A percentile compares a stretch with the other conserved stretches of the same genome.
Conservation (phyloP, 1,284 basidiomycete species). For the Trichosporon coremiiforme region DNA sequence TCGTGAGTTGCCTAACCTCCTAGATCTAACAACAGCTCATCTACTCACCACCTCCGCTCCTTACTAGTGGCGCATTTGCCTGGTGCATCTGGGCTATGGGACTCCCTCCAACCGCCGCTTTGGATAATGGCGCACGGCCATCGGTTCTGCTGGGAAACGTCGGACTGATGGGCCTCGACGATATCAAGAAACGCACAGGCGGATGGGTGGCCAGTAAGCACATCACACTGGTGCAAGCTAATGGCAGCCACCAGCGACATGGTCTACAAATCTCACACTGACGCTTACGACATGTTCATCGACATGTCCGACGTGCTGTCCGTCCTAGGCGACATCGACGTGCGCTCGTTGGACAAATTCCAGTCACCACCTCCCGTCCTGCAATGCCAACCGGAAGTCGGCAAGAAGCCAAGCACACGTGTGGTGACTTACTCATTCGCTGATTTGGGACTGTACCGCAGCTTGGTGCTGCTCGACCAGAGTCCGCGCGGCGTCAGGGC, state of each 20-base stretch:
- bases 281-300: constrained; percentile 49
- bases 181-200: constrained; percentile 38
- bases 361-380: constrained; percentile 21
- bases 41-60: constrained; percentile 49
- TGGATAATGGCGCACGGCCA: constrained; percentile 26
- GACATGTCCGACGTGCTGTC: constrained; percentile 43
- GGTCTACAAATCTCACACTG: constrained; percentile 46
- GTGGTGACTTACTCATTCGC: constrained; percentile 43
- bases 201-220: constrained; percentile 52
- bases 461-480: constrained; percentile 41
- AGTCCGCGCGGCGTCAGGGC: constrained; percentile 40
- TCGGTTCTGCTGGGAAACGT: constrained; percentile 47
- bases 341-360: constrained; percentile 22
- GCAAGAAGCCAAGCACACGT: constrained; percentile 21
- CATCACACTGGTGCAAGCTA: background rate
- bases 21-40: constrained; percentile 37
- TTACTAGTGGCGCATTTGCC: constrained; percentile 46
- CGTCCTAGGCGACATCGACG: constrained; percentile 23
- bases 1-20: constrained; percentile 35
- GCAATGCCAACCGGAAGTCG: constrained; percentile 8
- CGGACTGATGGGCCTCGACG: constrained; percentile 48
- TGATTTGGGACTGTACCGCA: constrained; percentile 49
- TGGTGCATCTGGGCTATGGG: constrained; percentile 51
- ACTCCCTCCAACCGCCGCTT: constrained; percentile 36
- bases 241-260: constrained; percentile 48